A percentile compares a stretch with the other conserved stretches of the same genome.
Evolutionary conservation across 1,139 yeast species (phyloP).

Genomic region (Sugiyamaella xylanicola): DNA sequence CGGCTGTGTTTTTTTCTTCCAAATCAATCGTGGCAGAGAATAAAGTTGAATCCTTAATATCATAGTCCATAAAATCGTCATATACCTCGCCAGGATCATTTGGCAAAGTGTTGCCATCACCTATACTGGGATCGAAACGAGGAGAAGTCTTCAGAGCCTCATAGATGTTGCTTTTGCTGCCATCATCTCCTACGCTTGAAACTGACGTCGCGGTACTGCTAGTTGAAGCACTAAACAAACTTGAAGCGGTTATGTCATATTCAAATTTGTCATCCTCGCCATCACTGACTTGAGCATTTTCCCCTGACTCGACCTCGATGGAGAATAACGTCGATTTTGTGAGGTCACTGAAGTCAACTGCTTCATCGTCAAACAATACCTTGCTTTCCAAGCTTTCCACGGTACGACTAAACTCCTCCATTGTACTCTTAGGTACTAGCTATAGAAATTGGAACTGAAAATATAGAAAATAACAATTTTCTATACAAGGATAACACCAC

Average conservation of each 20-base stretch:
- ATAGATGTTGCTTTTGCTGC: too few species aligned
- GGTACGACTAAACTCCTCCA: not conserved
- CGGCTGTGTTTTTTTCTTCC: not conserved
- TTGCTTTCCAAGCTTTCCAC: not conserved
- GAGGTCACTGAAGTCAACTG: not conserved
- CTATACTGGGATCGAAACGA: not conserved
- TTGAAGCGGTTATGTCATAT: too few species aligned
- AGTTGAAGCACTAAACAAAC: too few species aligned
- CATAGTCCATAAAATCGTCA: not conserved
- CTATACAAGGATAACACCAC: not conserved
- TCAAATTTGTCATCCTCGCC: not conserved
- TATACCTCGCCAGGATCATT: too few species aligned
- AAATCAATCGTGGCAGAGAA: too few species aligned
- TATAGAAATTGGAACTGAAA: too few species aligned
- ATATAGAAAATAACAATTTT: not conserved
- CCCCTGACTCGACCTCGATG: not conserved
- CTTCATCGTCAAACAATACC: not conserved
- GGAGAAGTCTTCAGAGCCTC: not conserved
- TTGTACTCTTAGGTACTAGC: not conserved
- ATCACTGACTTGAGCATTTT: not conserved
- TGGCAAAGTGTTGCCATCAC: too few species aligned
- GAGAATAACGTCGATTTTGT: not conserved
- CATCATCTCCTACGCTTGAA: too few species aligned
- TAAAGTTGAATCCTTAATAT: too few species aligned
- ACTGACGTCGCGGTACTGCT: too few species aligned